Percentiles rank a stretch among this genome's conserved stretches.
These are phyloP conservation scores for Codiaeum variegatum DNA, from an alignment of 441 rosid genomes.

Conservation along the genomic window DNA sequence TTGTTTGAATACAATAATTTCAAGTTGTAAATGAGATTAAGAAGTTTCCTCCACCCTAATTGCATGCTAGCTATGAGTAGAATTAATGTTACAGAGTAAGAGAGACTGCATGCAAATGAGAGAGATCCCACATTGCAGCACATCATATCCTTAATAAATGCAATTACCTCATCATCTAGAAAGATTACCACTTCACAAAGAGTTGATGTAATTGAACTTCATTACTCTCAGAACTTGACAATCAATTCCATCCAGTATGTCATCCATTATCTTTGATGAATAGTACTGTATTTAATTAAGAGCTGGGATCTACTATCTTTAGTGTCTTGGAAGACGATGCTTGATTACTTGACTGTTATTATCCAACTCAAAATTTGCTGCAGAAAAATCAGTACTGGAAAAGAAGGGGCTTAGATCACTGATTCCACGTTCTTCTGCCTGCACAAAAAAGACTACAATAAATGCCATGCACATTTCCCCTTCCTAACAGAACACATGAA, in stretches of 20 bases:
- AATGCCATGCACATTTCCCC: neutral
- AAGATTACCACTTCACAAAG: neutral
- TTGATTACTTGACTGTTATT: slow-evolving; percentile 46
- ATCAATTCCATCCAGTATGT: neutral
- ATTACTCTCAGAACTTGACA: neutral
- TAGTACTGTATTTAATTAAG: neutral
- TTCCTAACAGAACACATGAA: neutral
- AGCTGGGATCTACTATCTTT: neutral
- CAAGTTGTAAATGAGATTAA: too few relatives aligned
- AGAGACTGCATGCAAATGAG: too few relatives aligned
- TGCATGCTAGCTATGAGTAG: too few relatives aligned
- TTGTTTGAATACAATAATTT: neutral
- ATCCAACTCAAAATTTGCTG: slow-evolving; percentile 66
- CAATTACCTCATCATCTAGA: neutral
- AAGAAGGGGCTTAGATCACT: slow-evolving; percentile 77
- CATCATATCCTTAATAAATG: neutral
- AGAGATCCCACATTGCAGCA: neutral
- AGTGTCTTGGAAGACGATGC: slow-evolving; percentile 41
- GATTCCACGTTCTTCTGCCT: slow-evolving; percentile 90
- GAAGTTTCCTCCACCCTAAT: too few relatives aligned
- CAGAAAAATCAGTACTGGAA: slow-evolving; percentile 57
- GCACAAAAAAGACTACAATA: slow-evolving; percentile 20
- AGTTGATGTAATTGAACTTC: neutral
- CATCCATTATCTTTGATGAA: neutral
- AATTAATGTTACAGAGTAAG: neutral